Evolutionary conservation across 495 filamentous ascomycete genomes (phyloP).

Genomic region (Aspergillus steynii): DNA sequence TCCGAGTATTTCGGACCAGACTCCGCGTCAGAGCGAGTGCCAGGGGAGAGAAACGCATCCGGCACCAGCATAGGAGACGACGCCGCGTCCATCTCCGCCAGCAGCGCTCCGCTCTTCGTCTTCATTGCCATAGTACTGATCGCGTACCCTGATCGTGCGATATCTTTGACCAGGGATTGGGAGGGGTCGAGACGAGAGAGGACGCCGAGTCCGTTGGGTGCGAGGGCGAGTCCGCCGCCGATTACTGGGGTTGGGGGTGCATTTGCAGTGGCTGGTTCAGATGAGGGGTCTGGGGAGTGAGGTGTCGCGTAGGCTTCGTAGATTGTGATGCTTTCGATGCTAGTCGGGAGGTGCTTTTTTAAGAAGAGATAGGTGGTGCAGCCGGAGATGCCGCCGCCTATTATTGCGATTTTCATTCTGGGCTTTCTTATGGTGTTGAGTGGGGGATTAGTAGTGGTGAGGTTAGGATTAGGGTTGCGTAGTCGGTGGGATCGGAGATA

Average conservation of each 20-base stretch:
- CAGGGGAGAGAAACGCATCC: not conserved
- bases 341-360: slow-evolving; percentile 44
- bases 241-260: slow-evolving; percentile 39
- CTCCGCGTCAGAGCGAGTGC: not conserved
- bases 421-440: not conserved
- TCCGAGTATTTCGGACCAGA: not conserved
- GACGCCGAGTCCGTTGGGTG: slow-evolving; percentile 51
- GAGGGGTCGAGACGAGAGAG: slow-evolving; percentile 39
- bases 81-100: slow-evolving; percentile 26
- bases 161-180: slow-evolving; percentile 33
- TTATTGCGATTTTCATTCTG: slow-evolving; percentile 55
- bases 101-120: slow-evolving; percentile 35
- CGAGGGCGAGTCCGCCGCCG: slow-evolving; percentile 51
- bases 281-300: slow-evolving; percentile 16
- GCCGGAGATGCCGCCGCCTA: slow-evolving; percentile 54
- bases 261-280: slow-evolving; percentile 19
- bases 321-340: slow-evolving; percentile 26
- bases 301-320: slow-evolving; percentile 40
- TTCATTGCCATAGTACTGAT: slow-evolving; percentile 37
- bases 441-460: not conserved
- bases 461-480: not conserved
- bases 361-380: slow-evolving; percentile 50
- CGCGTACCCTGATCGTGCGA: slow-evolving; percentile 40
- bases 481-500: not conserved
- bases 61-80: slow-evolving; percentile 3